Percentiles rank a stretch among this genome's conserved stretches.
Conservation (phyloP, 805 yeast species). For the baker's yeast (Saccharomyces cerevisiae) region DNA sequence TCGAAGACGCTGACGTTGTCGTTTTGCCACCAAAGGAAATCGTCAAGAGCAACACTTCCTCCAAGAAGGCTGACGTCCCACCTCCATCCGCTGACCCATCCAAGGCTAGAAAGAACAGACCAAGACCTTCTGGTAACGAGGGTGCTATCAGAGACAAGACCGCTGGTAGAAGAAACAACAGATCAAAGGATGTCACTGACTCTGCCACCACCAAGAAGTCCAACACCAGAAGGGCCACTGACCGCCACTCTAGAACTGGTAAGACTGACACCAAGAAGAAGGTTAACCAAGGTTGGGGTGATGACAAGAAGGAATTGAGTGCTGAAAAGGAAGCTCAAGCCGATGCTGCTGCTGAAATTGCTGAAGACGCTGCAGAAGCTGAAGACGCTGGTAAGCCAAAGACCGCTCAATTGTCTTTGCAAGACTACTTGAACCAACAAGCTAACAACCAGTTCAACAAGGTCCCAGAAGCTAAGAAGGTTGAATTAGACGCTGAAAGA, state of each 20-base stretch:
- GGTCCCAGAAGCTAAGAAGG: slow-evolving; percentile 38
- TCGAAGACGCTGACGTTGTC: slow-evolving; percentile 64
- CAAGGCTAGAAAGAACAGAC: slow-evolving; percentile 64
- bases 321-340: slow-evolving; percentile 53
- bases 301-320: slow-evolving; percentile 58
- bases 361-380: slow-evolving; percentile 43
- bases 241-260: slow-evolving; percentile 82
- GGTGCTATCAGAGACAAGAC: slow-evolving; percentile 70
- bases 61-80: slow-evolving; percentile 78
- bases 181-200: slow-evolving; percentile 42
- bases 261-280: slow-evolving; percentile 81
- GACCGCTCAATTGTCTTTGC: slow-evolving; percentile 59
- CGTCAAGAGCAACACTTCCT: slow-evolving; percentile 73
- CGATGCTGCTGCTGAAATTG: slow-evolving; percentile 57
- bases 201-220: slow-evolving; percentile 47
- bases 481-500: slow-evolving; percentile 41
- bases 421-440: slow-evolving; percentile 75
- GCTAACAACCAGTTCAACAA: slow-evolving; percentile 40
- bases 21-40: slow-evolving; percentile 52
- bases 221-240: slow-evolving; percentile 47
- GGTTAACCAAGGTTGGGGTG: slow-evolving; percentile 84
- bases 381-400: slow-evolving; percentile 38
- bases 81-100: slow-evolving; percentile 77
- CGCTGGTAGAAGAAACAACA: slow-evolving; percentile 59
- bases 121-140: slow-evolving; percentile 75